phyloP scores from a whole-genome alignment of 2,329 filamentous ascomycete genomes.

The Gaeumannomyces tritici region DNA sequence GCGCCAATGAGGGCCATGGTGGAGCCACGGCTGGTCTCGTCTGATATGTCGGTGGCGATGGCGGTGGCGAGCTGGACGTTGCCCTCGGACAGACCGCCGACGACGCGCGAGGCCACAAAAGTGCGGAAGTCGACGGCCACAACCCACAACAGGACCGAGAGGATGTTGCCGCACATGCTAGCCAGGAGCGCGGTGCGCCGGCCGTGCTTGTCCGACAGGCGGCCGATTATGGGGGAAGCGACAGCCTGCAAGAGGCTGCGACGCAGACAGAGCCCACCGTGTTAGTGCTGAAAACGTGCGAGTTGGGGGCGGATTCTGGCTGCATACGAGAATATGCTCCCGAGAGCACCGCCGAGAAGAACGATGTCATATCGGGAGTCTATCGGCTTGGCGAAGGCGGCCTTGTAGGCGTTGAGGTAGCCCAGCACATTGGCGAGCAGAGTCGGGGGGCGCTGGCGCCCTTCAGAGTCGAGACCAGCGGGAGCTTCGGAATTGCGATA shows the following conservation, averaged over 20 bases:
- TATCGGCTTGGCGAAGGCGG: conserved; percentile 83
- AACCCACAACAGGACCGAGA: conserved; percentile 91
- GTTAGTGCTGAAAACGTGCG: conserved; percentile 2
- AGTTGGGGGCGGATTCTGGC: not conserved
- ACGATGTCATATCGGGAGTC: conserved; percentile 97
- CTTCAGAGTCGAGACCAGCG: conserved; percentile 29
- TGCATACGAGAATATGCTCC: conserved; percentile 71
- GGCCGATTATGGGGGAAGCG: conserved; percentile 84
- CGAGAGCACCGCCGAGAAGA: conserved; percentile 82
- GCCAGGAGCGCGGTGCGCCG: conserved; percentile 77
- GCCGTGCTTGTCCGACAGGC: conserved; percentile 79
- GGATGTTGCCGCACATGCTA: conserved; percentile 87
- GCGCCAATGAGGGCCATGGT: conserved; percentile 96
- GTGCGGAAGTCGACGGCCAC: conserved; percentile 89
- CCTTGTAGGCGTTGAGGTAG: conserved; percentile 90
- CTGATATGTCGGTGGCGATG: conserved; percentile 92
- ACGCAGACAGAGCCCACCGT: not conserved
- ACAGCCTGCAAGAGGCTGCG: conserved; percentile 77
- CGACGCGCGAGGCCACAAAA: conserved; percentile 84
- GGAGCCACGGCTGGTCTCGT: conserved; percentile 70
- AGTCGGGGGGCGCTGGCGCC: conserved; percentile 37
- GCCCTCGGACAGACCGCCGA: conserved; percentile 89
- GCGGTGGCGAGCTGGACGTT: conserved; percentile 95
- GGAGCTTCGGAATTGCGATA: conserved; percentile 76
- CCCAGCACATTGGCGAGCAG: conserved; percentile 70